Percentiles rank a stretch among this genome's conserved stretches.
Evolutionary conservation across 139 green algal species (phyloP).

Genomic region (Gonium pectorale): DNA sequence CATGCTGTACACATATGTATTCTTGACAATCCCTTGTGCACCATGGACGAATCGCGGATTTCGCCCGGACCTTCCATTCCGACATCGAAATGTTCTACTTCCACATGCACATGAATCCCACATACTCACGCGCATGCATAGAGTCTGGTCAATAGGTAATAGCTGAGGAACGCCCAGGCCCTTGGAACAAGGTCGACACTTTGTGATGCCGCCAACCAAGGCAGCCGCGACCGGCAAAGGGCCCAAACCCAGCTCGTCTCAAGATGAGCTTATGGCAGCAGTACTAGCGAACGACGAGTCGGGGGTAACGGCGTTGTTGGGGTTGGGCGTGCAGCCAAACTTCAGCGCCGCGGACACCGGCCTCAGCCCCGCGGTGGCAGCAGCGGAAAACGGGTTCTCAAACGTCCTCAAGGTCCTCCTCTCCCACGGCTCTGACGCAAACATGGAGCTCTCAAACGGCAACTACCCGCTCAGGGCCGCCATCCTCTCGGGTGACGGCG

Average conservation of each 20-base stretch:
- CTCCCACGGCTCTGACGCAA: not conserved
- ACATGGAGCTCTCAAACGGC: constrained; percentile 17
- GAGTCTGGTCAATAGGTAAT: too few species aligned
- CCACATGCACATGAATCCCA: too few species aligned
- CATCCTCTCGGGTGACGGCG: constrained; percentile 28
- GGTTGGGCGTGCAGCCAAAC: not conserved
- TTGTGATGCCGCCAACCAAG: too few species aligned
- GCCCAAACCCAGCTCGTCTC: not conserved
- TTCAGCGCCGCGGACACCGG: not conserved
- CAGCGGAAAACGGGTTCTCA: constrained; percentile 25
- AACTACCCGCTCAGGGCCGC: constrained; percentile 32
- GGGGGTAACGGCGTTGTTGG: not conserved
- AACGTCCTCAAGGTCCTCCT: not conserved
- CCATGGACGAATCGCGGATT: too few species aligned
- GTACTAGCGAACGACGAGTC: constrained; percentile 8
- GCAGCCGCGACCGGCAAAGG: too few species aligned
- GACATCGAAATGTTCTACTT: too few species aligned
- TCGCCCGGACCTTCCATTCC: too few species aligned
- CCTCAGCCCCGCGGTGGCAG: not conserved
- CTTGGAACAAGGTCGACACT: too few species aligned
- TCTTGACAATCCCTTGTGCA: too few species aligned
- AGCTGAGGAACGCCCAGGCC: too few species aligned
- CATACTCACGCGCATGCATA: too few species aligned
- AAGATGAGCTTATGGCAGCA: constrained; percentile 33
- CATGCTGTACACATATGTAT: too few species aligned